Evolutionary conservation across 2,329 filamentous ascomycete species (phyloP), one percentile per base, ranked within the genome.

Genomic region (Cadophora malorum): DNA sequence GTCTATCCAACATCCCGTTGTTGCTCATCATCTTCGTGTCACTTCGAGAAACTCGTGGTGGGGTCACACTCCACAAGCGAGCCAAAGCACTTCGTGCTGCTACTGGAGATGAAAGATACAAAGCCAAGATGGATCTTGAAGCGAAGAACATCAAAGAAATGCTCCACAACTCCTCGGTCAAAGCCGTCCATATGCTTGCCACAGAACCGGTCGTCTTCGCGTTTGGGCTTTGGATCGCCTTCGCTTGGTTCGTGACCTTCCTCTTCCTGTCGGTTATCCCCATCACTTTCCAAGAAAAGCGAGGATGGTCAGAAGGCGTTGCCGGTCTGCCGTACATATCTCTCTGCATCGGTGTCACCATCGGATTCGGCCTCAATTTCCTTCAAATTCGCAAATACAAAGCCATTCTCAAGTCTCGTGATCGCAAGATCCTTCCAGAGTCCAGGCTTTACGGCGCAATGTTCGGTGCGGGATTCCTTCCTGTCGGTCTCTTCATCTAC

Each of bases 221-320:
- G 80, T 97, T 97, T 81, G 93, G 91, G 0, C 83, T 97, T 0
- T 97, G 93, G 93, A 90, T 93, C 0, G 86, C 92, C 0, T 97
- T 97, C 78, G 90, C 90, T 33, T 97, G 94, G 94, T 92, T 91
- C 0, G 86, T 96, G 0, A 85, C 97, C 0, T 97, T 97, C 78
- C 83, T 97, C 35, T 92, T 91, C 31, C 93, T 97, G 72, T 88
- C 88, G 16, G 90, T 92, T 1, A 87, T 97, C 10, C 92, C 93
- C 0, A 90, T 90, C 66, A 88, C 95, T 69, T 85, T 85, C 64
- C 90, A 94, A 75, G 91, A 94, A 68, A 77, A 92, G 21, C 85
- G 92, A 74, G 78, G 79, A 68, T 92, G 92, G 79, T 83, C 81
- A 58, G 80, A 86, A n/a, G 81, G 86, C 63, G 81, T 91, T 74